Evolutionary conservation across 2,329 filamentous ascomycete species (phyloP).

Genomic region (Colletotrichum sp.): DNA sequence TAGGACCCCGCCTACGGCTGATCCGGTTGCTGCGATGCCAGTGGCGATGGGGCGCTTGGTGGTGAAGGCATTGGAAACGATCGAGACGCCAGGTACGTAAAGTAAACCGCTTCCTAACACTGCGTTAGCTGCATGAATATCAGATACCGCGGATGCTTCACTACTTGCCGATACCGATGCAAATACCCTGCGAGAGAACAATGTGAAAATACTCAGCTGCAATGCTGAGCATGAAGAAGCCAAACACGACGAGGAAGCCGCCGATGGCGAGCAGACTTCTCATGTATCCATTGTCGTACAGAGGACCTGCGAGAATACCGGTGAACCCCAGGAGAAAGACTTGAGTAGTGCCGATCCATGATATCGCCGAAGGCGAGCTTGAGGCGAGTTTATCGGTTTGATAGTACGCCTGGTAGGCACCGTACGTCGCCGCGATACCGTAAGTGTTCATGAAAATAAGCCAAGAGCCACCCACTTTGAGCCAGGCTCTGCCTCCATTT

Average conservation of each 20-base stretch:
- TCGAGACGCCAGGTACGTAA: neutral
- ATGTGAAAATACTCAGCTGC: neutral
- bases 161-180: neutral
- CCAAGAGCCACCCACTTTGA: conserved; percentile 50
- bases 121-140: neutral
- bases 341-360: conserved; percentile 54
- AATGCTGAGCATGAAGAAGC: neutral
- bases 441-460: conserved; percentile 52
- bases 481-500: conserved; percentile 47
- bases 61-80: neutral
- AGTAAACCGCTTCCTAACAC: neutral
- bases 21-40: neutral
- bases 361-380: conserved; percentile 29
- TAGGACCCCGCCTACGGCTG: neutral
- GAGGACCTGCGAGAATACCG: conserved; percentile 46
- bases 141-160: neutral
- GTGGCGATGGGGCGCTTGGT: neutral
- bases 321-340: conserved; percentile 49
- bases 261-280: conserved; percentile 34
- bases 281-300: conserved; percentile 52
- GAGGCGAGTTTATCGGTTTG: conserved; percentile 28
- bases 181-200: neutral
- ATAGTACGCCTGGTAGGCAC: conserved; percentile 60
- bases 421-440: conserved; percentile 43
- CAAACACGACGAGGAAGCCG: neutral